phyloP scores from a whole-genome alignment of 441 rosid genomes.

The Rhodomyrtus psidioides region DNA sequence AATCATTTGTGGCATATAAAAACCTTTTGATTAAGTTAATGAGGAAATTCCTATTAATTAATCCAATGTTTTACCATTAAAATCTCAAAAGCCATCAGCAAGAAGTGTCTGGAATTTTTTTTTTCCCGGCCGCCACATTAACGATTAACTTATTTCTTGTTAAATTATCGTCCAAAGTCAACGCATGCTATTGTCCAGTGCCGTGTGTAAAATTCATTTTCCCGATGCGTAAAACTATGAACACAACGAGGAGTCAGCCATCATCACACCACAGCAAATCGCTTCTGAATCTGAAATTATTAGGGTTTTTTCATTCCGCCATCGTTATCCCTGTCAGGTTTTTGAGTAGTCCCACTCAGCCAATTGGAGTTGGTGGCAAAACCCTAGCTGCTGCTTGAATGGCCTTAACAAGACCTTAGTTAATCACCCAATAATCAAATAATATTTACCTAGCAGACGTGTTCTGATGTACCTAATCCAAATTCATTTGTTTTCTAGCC shows the following conservation, averaged over 20 bases:
- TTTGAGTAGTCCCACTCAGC: conserved; percentile 4
- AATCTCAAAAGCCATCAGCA: neutral
- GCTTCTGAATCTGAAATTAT: neutral
- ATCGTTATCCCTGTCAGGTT: conserved; percentile 3
- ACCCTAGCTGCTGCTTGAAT: conserved; percentile 10
- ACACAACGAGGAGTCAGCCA: neutral
- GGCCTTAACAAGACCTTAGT: neutral
- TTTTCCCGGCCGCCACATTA: neutral
- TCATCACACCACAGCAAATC: neutral
- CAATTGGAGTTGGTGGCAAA: conserved; percentile 19
- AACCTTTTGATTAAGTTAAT: neutral
- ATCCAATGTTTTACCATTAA: neutral
- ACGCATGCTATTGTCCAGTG: neutral
- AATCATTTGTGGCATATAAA: neutral
- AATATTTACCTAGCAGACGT: conserved; percentile 7
- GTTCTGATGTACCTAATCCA: conserved; percentile 30
- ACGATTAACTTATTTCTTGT: neutral
- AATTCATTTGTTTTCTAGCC: conserved; percentile 7
- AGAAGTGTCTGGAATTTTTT: neutral
- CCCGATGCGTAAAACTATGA: neutral
- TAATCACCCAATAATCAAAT: neutral
- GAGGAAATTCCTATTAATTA: neutral
- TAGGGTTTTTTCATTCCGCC: neutral
- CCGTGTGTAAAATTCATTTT: neutral
- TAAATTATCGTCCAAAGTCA: neutral